These are phyloP conservation scores for Cyclotella choctawhatcheeana DNA, from an alignment of 108 stramenopile species.

Conservation along the genomic window DNA sequence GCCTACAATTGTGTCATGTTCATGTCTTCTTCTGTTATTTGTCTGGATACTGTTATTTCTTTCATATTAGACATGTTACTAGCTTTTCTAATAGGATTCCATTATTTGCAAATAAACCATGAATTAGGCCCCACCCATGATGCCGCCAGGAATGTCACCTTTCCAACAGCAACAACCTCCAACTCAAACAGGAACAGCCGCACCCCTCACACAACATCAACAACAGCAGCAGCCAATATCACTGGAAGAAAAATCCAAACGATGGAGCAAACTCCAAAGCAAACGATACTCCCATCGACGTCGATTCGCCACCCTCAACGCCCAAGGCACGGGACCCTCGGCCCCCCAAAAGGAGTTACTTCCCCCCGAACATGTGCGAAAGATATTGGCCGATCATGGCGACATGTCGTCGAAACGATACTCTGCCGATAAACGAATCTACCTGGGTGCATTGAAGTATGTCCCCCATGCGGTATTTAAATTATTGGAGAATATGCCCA, in stretches of 20 bases:
- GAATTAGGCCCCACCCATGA: conserved; percentile 30
- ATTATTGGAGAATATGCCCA: conserved; percentile 98
- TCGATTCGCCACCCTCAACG: conserved; percentile 54
- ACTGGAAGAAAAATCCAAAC: conserved; percentile 82
- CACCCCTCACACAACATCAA: not conserved
- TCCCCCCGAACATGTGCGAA: conserved; percentile 95
- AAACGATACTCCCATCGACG: conserved; percentile 81
- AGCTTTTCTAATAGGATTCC: not conserved
- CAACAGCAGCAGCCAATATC: conserved; percentile 30
- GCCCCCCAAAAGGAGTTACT: conserved; percentile 92
- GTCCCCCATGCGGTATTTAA: conserved; percentile 99
- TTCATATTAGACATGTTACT: not conserved
- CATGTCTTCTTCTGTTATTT: too few species aligned
- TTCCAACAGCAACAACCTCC: conserved; percentile 19
- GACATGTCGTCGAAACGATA: conserved; percentile 99
- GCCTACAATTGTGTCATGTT: too few species aligned
- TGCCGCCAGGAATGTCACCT: conserved; percentile 23
- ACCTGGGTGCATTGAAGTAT: conserved; percentile 99
- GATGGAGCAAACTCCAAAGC: conserved; percentile 86
- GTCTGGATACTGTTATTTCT: too few species aligned
- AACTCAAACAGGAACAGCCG: not conserved
- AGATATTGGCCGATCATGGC: conserved; percentile 98
- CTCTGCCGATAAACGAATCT: conserved; percentile 95
- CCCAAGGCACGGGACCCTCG: conserved; percentile 38
- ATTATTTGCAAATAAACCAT: not conserved